phyloP scores from a whole-genome alignment of 306 rosid genomes.

The Quercus cerris region DNA sequence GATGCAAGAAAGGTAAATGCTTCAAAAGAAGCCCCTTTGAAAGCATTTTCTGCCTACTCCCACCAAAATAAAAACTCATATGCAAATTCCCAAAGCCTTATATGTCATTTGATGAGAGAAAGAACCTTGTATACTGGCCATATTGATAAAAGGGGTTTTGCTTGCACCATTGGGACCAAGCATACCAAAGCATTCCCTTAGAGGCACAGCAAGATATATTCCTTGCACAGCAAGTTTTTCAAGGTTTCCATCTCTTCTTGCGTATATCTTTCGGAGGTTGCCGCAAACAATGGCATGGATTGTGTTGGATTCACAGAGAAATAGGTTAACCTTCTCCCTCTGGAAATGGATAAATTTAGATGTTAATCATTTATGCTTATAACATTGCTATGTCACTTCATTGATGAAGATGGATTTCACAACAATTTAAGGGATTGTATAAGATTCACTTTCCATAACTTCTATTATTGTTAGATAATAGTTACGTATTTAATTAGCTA shows the following conservation, averaged over 20 bases:
- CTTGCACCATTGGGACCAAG: constrained; percentile 93
- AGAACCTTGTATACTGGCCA: constrained; percentile 46
- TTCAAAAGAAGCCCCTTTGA: background rate
- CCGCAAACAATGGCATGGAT: constrained; percentile 64
- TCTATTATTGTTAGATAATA: no score
- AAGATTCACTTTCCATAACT: no score
- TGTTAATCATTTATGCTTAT: background rate
- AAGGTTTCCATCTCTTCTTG: constrained; percentile 76
- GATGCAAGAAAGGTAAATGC: background rate
- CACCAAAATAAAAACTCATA: background rate
- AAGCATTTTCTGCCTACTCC: background rate
- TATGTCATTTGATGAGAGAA: background rate
- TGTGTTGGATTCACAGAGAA: constrained; percentile 41
- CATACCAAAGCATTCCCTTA: constrained; percentile 89
- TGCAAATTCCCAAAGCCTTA: background rate
- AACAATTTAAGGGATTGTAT: background rate
- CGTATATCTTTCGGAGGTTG: constrained; percentile 69
- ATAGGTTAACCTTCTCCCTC: constrained; percentile 74
- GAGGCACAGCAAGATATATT: constrained; percentile 78
- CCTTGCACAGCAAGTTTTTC: constrained; percentile 71
- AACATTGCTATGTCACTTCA: no score
- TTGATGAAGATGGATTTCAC: background rate
- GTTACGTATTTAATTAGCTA: no score
- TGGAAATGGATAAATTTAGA: constrained; percentile 19
- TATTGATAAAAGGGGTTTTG: constrained; percentile 81